These are phyloP conservation scores for Corymbia citriodora DNA, from an alignment of 441 rosid species.

Conservation along the genomic window DNA sequence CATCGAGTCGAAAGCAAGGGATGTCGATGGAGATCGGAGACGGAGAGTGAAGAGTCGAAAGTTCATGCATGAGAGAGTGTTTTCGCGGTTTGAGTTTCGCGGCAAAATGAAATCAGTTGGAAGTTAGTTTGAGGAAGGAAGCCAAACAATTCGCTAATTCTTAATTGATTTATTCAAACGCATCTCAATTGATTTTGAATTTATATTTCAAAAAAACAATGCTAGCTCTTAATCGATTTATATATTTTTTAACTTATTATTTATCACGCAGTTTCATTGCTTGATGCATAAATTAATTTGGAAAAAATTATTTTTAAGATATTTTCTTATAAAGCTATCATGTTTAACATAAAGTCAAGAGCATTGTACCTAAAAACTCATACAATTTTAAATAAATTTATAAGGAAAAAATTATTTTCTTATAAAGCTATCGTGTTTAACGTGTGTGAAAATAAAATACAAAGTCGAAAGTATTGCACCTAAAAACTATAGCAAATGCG, in stretches of 20 bases:
- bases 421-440: background rate
- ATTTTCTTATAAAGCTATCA: background rate
- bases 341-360: fast-evolving
- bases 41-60: background rate
- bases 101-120: background rate
- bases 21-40: background rate
- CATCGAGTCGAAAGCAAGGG: background rate
- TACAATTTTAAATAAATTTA: too few relatives aligned
- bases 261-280: background rate
- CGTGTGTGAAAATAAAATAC: fast-evolving
- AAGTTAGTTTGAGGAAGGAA: background rate
- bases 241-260: background rate
- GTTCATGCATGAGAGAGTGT: background rate
- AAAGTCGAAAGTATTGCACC: background rate
- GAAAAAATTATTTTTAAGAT: too few relatives aligned
- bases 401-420: too few relatives aligned
- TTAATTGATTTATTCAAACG: too few relatives aligned
- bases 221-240: background rate
- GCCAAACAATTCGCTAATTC: background rate
- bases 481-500: background rate
- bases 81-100: background rate
- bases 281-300: background rate
- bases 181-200: background rate
- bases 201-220: background rate
- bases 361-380: background rate